Evolutionary conservation across 2,329 filamentous ascomycete genomes (phyloP), one percentile per base, ranked within the genome.

Genomic region (Botrytis paeoniae): DNA sequence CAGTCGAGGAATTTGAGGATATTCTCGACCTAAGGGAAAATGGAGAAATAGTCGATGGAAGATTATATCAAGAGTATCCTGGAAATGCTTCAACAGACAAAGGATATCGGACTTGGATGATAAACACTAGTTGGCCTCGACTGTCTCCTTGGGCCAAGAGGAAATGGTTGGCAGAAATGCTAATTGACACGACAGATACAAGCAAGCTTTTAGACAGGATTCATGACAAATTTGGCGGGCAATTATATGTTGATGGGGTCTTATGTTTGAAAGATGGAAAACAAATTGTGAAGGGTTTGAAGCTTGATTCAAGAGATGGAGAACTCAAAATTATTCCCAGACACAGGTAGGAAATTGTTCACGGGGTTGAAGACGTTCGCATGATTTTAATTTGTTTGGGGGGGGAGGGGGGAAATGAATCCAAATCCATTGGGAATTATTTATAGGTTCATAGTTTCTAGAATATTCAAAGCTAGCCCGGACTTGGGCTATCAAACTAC

Each of bases 141-240:
- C 77, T 80, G 57, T 78, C 77, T 18, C 75, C 77, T 66, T 80
- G 79, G 79, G 78, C 77, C 7, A 80, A 80, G 63, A 77, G 78
- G 69, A 77, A 75, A 25, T 80, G 79, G 79, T 66, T 79, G 22
- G 75, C 74, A 41, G 77, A 78, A 70, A 80, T 80, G 78, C 70
- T 80, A 69, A 66, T 79, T 54, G 78, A 79, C 75, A 72, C 76
- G 69, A 76, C 74, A 74, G 76, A 77, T 48, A 76, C 76, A 51
- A 69, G 76, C 16, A 69, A 71, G 25, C 48, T 80, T 25, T 61
- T 80, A 32, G 51, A 69, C 64, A 72, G 74, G 29, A 73, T 80
- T 18, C 75, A 79, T 65, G 41, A 64, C 14, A 69, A 64, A 12
- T 78, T 80, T 70, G 74, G 76, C 32, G 78, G 79, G 12, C 63